phyloP scores from a whole-genome alignment of 306 rosid species.

The Arachis stenosperma region DNA sequence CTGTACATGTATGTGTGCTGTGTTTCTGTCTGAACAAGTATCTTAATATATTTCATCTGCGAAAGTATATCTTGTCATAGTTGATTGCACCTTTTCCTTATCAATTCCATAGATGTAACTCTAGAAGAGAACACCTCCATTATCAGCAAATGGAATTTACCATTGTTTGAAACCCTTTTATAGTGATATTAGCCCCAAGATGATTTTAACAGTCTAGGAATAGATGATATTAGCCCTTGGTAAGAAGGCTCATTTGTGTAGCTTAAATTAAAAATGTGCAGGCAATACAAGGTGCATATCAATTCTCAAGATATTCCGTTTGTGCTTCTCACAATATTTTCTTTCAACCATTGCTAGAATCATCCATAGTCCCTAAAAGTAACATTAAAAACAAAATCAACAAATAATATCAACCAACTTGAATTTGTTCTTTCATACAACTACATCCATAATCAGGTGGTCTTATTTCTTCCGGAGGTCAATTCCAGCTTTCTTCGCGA shows the following conservation, averaged over 20 bases:
- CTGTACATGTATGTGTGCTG: not conserved
- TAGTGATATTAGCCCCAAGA: not conserved
- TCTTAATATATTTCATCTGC: not conserved
- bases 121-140: not conserved
- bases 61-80: not conserved
- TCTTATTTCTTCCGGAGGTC: constrained; percentile 78
- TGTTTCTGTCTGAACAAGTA: too few relatives aligned
- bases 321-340: constrained; percentile 11
- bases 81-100: constrained; percentile 12
- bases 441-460: constrained; percentile 27
- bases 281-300: not conserved
- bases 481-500: constrained; percentile 94
- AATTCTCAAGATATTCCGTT: constrained; percentile 28
- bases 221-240: too few relatives aligned
- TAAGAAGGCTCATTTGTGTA: not conserved
- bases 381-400: constrained; percentile 12
- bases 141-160: constrained; percentile 10
- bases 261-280: not conserved
- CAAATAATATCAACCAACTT: constrained; percentile 20
- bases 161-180: not conserved
- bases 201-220: too few relatives aligned
- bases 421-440: constrained; percentile 15
- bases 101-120: not conserved
- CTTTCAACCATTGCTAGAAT: not conserved
- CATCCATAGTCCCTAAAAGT: not conserved